Evolutionary conservation across 805 yeast species (phyloP).

Genomic region (Ogataea polymorpha): DNA sequence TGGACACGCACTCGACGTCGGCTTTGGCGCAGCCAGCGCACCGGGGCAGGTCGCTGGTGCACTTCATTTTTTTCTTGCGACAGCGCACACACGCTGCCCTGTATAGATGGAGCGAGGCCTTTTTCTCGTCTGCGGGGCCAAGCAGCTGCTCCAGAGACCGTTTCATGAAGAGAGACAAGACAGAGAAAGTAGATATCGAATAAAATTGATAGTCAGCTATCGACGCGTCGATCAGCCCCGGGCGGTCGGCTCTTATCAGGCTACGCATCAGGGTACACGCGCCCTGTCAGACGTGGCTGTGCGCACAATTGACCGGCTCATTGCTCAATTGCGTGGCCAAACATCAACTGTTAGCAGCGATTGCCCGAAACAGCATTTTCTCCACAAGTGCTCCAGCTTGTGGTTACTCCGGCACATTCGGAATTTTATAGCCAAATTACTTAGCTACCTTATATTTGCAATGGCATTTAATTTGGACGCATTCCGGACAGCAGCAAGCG

Average conservation of each 20-base stretch:
- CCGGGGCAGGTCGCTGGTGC: slow-evolving; percentile 66
- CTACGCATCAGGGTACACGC: no score
- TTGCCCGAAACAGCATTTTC: no score
- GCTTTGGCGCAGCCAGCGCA: slow-evolving; percentile 64
- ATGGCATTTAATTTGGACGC: background rate
- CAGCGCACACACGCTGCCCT: slow-evolving; percentile 74
- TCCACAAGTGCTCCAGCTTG: no score
- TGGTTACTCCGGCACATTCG: background rate
- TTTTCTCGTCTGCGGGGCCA: slow-evolving; percentile 5
- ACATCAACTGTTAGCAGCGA: no score
- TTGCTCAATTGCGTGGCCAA: no score
- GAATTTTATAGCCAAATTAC: background rate
- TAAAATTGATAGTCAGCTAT: background rate
- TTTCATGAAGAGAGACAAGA: slow-evolving; percentile 1
- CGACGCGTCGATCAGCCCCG: slow-evolving; percentile 4
- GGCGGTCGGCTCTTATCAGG: no score
- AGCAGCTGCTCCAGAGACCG: slow-evolving; percentile 10
- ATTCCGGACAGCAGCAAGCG: background rate
- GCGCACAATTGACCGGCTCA: no score
- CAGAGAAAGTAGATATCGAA: background rate
- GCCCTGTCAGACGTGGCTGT: no score
- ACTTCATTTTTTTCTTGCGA: slow-evolving; percentile 60
- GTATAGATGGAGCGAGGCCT: slow-evolving; percentile 5
- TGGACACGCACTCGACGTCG: slow-evolving; percentile 71
- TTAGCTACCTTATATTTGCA: background rate